Evolutionary conservation across 306 rosid species (phyloP).

Genomic region (Cicer bijugum): DNA sequence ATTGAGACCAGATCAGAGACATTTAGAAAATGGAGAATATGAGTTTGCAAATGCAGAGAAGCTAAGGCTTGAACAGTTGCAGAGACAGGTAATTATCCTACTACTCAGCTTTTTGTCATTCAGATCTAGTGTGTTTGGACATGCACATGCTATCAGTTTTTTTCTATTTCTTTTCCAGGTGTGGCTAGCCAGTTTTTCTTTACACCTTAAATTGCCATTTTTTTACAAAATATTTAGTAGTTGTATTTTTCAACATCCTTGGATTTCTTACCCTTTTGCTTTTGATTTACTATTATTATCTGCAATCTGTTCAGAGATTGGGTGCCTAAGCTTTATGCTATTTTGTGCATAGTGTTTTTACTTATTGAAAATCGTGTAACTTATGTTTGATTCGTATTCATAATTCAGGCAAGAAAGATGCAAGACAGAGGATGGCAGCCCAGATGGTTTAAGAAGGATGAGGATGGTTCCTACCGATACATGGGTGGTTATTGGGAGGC

Average conservation of each 20-base stretch:
- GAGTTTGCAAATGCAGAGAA: constrained; percentile 92
- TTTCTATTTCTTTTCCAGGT: neutral
- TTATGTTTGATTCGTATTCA: constrained; percentile 20
- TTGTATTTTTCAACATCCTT: neutral
- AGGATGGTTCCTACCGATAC: constrained; percentile 86
- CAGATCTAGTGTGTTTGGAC: constrained; percentile 11
- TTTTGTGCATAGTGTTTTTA: constrained; percentile 3
- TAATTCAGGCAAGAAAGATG: constrained; percentile 87
- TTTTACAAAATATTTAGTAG: neutral
- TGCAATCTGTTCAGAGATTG: neutral
- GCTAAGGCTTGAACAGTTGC: constrained; percentile 91
- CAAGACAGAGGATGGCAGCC: constrained; percentile 99
- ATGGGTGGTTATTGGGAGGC: constrained; percentile 94
- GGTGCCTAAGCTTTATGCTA: neutral
- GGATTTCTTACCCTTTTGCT: neutral
- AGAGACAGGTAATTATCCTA: constrained; percentile 78
- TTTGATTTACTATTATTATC: constrained; percentile 3
- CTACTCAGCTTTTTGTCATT: neutral
- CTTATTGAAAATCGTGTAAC: constrained; percentile 30
- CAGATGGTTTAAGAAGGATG: constrained; percentile 86
- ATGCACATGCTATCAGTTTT: constrained; percentile 15
- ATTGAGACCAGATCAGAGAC: constrained; percentile 97
- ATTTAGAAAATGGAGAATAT: constrained; percentile 93
- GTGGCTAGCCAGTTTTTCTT: neutral
- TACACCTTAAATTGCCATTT: neutral